Conservation (phyloP, 2,329 filamentous ascomycete species). For the Aureobasidium sp. region DNA sequence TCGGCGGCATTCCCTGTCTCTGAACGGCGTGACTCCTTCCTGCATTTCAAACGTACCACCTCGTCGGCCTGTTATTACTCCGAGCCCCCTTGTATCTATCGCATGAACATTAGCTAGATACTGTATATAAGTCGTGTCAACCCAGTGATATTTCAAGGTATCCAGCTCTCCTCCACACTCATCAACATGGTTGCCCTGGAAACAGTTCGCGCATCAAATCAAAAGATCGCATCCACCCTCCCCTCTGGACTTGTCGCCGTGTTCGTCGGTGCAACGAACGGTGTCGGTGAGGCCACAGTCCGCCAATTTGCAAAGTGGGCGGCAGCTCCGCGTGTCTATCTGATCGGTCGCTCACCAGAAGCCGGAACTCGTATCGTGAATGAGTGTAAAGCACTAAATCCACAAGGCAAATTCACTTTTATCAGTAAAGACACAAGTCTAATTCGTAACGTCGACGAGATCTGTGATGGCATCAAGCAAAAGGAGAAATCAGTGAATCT, state of each 20-base stretch:
- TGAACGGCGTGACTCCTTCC: too few relatives aligned
- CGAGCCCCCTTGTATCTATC: background rate
- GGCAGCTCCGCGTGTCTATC: slow-evolving; percentile 37
- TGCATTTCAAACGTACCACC: too few relatives aligned
- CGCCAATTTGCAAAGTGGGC: slow-evolving; percentile 39
- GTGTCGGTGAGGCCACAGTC: slow-evolving; percentile 44
- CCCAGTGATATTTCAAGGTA: background rate
- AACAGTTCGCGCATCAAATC: slow-evolving; percentile 31
- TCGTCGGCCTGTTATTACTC: background rate
- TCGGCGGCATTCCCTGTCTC: too few relatives aligned
- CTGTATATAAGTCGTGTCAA: background rate
- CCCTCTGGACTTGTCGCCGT: slow-evolving; percentile 40
- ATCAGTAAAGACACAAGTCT: slow-evolving; percentile 41
- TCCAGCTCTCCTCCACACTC: background rate
- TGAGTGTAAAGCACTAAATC: slow-evolving; percentile 39
- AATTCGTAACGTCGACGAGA: slow-evolving; percentile 42
- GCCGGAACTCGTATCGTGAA: slow-evolving; percentile 31
- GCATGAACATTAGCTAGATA: background rate
- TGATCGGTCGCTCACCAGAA: slow-evolving; percentile 42
- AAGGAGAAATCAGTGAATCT: slow-evolving; percentile 47
- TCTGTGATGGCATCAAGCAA: slow-evolving; percentile 41
- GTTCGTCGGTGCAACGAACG: slow-evolving; percentile 46
- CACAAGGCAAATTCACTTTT: slow-evolving; percentile 41
- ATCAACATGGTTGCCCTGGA: slow-evolving; percentile 30
- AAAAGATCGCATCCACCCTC: slow-evolving; percentile 26